phyloP scores from a whole-genome alignment of 805 yeast species.

The Helenozyma baotianmanensis region DNA sequence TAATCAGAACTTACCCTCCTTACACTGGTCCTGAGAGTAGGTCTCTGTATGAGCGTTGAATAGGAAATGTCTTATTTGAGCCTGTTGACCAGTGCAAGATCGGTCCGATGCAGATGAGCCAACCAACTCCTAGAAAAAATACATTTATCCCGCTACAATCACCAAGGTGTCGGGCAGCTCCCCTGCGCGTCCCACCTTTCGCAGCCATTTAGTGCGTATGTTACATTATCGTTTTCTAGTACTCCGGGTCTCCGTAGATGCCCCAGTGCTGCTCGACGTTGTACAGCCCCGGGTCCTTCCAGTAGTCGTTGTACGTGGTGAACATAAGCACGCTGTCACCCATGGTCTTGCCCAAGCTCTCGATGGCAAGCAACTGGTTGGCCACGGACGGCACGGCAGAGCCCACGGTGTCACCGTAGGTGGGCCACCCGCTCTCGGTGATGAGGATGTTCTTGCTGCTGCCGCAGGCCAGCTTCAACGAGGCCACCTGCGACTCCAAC shows the following conservation, averaged over 20 bases:
- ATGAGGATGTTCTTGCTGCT: slow-evolving; percentile 45
- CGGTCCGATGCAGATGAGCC: no score
- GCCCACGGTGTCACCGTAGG: slow-evolving; percentile 51
- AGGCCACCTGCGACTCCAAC: slow-evolving; percentile 44
- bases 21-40: no score
- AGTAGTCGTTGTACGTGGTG: slow-evolving; percentile 58
- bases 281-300: slow-evolving; percentile 55
- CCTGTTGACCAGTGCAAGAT: no score
- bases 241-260: slow-evolving; percentile 38
- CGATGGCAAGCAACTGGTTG: slow-evolving; percentile 51
- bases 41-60: no score
- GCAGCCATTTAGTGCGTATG: background rate
- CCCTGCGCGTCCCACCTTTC: no score
- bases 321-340: slow-evolving; percentile 52
- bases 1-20: no score
- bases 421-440: slow-evolving; percentile 72
- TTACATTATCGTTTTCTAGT: slow-evolving; percentile 1
- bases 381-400: slow-evolving; percentile 49
- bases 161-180: no score
- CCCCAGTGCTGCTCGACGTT: slow-evolving; percentile 66
- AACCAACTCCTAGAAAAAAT: no score
- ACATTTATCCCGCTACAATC: no score
- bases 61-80: no score
- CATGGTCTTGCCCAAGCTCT: slow-evolving; percentile 42
- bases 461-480: slow-evolving; percentile 45